Conservation (phyloP, 495 filamentous ascomycete genomes). For the Penicillium fimorum region DNA sequence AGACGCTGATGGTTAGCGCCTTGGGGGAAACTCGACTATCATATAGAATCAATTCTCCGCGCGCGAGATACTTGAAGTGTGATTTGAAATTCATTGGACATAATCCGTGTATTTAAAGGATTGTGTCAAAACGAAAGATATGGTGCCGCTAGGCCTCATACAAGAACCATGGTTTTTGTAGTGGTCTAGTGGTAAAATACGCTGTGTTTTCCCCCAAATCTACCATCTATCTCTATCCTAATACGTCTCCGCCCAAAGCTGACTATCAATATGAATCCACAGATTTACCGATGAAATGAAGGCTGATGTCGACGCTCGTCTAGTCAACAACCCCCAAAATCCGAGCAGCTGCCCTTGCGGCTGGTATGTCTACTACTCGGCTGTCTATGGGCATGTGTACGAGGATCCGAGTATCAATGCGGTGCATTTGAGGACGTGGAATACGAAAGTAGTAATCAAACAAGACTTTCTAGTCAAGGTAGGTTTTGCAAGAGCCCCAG, state of each 20-base stretch:
- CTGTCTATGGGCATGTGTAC: not conserved
- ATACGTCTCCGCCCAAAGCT: no score
- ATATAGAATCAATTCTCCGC: no score
- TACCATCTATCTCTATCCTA: not conserved
- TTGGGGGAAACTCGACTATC: no score
- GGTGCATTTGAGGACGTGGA: not conserved
- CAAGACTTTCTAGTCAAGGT: not conserved
- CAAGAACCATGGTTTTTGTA: no score
- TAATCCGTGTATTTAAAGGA: no score
- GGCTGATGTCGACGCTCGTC: not conserved
- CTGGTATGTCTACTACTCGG: not conserved
- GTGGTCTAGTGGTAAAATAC: no score
- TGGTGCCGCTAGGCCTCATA: no score
- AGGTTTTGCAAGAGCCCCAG: not conserved
- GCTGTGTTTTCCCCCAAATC: no score
- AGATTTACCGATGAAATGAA: not conserved
- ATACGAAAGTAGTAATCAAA: not conserved
- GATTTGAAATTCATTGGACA: no score
- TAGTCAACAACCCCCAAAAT: not conserved
- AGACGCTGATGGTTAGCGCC: no score
- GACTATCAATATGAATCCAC: not conserved
- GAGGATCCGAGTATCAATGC: not conserved
- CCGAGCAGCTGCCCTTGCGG: not conserved
- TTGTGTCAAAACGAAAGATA: no score
- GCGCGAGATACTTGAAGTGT: no score